These are phyloP conservation scores for Otatea glauca DNA, from an alignment of 176 grass and related monocot genomes.

Conservation along the genomic window DNA sequence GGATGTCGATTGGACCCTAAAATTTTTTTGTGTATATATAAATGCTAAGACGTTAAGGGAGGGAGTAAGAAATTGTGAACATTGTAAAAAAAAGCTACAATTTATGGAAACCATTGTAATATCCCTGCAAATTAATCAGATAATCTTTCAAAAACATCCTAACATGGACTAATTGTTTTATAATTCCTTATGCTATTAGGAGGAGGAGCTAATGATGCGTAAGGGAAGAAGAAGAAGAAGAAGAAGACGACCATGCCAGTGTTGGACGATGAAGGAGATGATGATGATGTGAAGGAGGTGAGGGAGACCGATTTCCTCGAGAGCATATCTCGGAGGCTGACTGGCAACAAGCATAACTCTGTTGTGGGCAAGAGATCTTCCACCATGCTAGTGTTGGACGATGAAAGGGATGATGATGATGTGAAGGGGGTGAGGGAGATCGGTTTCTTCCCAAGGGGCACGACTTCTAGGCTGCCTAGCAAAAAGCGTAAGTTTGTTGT, in stretches of 20 bases:
- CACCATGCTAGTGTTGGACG: too few species aligned
- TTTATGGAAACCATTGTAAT: too few species aligned
- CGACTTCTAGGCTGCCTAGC: neutral
- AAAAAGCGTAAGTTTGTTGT: neutral
- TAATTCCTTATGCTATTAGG: neutral
- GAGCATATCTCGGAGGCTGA: too few species aligned
- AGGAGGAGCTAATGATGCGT: neutral
- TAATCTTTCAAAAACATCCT: neutral
- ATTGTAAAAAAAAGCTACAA: neutral
- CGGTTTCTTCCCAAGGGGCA: neutral
- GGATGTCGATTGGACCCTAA: neutral
- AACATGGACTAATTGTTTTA: neutral
- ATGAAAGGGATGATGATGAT: neutral
- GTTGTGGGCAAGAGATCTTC: neutral
- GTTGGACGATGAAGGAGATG: too few species aligned
- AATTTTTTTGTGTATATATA: neutral
- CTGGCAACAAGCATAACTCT: neutral
- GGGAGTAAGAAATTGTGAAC: neutral
- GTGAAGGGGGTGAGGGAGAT: neutral
- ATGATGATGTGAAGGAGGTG: neutral
- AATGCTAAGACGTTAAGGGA: neutral
- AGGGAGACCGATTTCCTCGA: neutral
- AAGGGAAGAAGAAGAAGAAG: neutral
- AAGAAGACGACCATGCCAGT: neutral
- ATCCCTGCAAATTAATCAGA: too few species aligned